phyloP scores from a whole-genome alignment of 148 eudicot genomes.

The Rhododendron griersonianum region DNA sequence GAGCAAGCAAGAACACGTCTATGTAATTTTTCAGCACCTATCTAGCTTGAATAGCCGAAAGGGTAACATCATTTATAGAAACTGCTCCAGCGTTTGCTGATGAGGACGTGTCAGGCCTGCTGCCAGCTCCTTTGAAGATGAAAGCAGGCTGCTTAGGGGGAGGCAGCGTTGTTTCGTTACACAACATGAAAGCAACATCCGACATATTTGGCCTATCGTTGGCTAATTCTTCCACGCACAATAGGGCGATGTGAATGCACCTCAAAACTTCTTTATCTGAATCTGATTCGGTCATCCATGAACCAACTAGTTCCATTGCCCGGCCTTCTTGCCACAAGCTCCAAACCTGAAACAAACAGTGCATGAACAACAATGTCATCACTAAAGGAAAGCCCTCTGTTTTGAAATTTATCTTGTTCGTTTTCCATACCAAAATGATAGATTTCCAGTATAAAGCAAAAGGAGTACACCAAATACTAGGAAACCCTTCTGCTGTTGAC shows the following conservation, averaged over 20 bases:
- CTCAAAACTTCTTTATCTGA: slow-evolving; percentile 21
- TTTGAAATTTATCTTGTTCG: no score
- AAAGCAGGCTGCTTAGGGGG: slow-evolving; percentile 50
- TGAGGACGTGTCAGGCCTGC: slow-evolving; percentile 18
- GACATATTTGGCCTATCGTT: slow-evolving; percentile 53
- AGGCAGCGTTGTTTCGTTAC: slow-evolving; percentile 32
- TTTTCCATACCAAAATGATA: not conserved
- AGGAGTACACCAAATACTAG: not conserved
- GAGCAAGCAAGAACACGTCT: not conserved
- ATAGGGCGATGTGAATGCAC: slow-evolving; percentile 38
- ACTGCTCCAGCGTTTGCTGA: slow-evolving; percentile 14
- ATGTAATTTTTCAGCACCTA: not conserved
- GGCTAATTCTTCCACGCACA: slow-evolving; percentile 57
- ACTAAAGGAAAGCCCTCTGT: no score
- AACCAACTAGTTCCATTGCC: slow-evolving; percentile 26
- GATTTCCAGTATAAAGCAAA: not conserved
- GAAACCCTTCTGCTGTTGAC: not conserved
- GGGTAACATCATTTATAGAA: not conserved
- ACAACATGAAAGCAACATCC: slow-evolving; percentile 41
- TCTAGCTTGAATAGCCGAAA: not conserved
- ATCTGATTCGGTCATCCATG: slow-evolving; percentile 16
- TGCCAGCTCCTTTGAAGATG: slow-evolving; percentile 16
- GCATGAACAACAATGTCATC: no score
- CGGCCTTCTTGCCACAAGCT: not conserved
- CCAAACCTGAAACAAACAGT: no score